Percentiles rank a stretch among this genome's conserved stretches.
These are phyloP conservation scores for Arachis stenosperma DNA, from an alignment of 306 rosid genomes.

Conservation along the genomic window DNA sequence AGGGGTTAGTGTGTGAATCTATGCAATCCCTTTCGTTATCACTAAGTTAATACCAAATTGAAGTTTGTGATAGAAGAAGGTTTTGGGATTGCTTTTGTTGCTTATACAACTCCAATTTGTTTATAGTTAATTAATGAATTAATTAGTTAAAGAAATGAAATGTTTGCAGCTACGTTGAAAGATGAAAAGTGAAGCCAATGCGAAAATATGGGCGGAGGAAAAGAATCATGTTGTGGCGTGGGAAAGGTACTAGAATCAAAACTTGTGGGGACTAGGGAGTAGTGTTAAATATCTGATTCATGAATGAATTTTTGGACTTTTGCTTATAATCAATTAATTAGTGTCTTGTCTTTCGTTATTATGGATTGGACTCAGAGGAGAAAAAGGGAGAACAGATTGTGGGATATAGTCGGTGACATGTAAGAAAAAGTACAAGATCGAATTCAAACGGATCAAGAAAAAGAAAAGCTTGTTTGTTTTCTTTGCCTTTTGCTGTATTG, in stretches of 20 bases:
- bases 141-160: slow-evolving; percentile 21
- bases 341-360: slow-evolving; percentile 5
- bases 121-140: slow-evolving; percentile 14
- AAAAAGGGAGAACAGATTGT: neutral
- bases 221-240: slow-evolving; percentile 46
- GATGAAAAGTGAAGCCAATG: slow-evolving; percentile 38
- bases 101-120: slow-evolving; percentile 24
- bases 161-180: slow-evolving; percentile 36
- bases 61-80: slow-evolving; percentile 38
- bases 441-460: slow-evolving; percentile 37
- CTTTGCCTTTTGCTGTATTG: neutral
- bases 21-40: slow-evolving; percentile 55
- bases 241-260: slow-evolving; percentile 41
- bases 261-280: neutral
- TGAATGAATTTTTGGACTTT: too few relatives aligned
- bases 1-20: slow-evolving; percentile 44
- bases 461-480: slow-evolving; percentile 37
- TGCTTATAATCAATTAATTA: neutral
- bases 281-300: too few relatives aligned
- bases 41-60: slow-evolving; percentile 65
- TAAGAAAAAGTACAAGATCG: slow-evolving; percentile 6
- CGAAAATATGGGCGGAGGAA: slow-evolving; percentile 42
- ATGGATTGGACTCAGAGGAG: slow-evolving; percentile 26
- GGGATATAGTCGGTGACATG: neutral
- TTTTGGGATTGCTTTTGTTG: slow-evolving; percentile 36